Percentiles rank a stretch among this genome's conserved stretches.
Conservation (phyloP, 140 eudicot species). For the Stevia rebaudiana region DNA sequence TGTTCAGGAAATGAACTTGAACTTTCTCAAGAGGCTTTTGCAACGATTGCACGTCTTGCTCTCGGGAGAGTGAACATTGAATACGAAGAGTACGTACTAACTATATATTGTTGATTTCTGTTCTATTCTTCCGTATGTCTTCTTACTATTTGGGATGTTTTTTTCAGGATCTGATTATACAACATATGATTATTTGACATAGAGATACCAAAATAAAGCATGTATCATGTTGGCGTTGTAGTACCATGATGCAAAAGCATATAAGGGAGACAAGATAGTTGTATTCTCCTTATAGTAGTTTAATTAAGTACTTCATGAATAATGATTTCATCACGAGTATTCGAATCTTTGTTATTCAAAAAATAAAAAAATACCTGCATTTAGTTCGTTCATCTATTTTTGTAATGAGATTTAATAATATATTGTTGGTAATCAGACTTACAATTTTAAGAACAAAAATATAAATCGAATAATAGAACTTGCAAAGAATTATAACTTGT, state of each 20-base stretch:
- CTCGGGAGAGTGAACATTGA: slow-evolving; percentile 32
- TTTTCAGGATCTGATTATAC: not conserved
- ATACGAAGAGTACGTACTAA: slow-evolving; percentile 17
- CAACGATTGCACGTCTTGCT: slow-evolving; percentile 22
- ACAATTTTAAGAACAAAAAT: too few relatives aligned
- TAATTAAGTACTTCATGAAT: too few relatives aligned
- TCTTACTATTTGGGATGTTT: not conserved
- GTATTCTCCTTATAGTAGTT: not conserved
- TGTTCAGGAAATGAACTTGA: slow-evolving; percentile 18
- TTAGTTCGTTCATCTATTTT: too few relatives aligned
- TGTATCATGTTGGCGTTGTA: not conserved
- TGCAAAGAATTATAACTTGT: too few relatives aligned
- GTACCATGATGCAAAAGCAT: not conserved
- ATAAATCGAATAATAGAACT: too few relatives aligned
- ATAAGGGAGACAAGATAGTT: not conserved
- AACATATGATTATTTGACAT: not conserved
- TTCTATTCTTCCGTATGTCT: not conserved
- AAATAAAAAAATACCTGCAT: too few relatives aligned
- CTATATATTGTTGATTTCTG: not conserved
- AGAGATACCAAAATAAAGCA: not conserved
- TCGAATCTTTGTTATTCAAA: too few relatives aligned
- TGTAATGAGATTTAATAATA: too few relatives aligned
- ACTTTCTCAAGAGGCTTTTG: slow-evolving; percentile 28
- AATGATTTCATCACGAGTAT: too few relatives aligned
- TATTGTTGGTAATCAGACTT: too few relatives aligned